Percentiles rank a stretch among this genome's conserved stretches.
These are phyloP conservation scores for Lepidium aucheri DNA, from an alignment of 345 rosid genomes.

Conservation along the genomic window DNA sequence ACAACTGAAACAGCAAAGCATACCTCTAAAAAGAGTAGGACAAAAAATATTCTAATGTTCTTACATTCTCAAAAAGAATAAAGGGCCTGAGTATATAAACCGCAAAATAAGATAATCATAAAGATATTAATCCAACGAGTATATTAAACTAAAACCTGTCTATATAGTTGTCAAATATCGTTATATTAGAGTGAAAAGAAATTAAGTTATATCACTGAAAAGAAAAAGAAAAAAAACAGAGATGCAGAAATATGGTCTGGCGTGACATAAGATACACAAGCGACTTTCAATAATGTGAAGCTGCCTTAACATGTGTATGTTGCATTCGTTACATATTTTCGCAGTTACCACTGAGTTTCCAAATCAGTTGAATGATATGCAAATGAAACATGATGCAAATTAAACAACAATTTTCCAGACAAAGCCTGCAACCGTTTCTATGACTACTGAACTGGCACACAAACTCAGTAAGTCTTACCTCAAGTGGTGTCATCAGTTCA, in stretches of 20 bases:
- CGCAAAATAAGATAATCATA: background rate
- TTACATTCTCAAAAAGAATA: background rate
- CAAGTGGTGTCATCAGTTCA: constrained; percentile 93
- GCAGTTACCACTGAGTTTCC: constrained; percentile 46
- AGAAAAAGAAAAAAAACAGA: background rate
- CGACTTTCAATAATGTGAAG: constrained; percentile 38
- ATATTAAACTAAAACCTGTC: background rate
- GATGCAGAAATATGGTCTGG: background rate
- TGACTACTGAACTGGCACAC: background rate
- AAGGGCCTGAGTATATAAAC: background rate
- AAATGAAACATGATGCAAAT: constrained; percentile 33
- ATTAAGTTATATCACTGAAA: background rate
- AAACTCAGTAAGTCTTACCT: constrained; percentile 45
- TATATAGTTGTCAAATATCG: background rate
- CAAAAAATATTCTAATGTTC: background rate
- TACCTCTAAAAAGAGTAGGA: background rate
- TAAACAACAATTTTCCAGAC: constrained; percentile 13
- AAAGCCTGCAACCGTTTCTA: background rate
- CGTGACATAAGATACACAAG: constrained; percentile 16
- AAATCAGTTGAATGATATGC: constrained; percentile 36
- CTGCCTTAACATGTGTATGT: constrained; percentile 4
- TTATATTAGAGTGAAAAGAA: too few species aligned
- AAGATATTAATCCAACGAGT: background rate
- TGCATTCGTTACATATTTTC: constrained; percentile 38
- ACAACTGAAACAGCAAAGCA: background rate